phyloP scores from a whole-genome alignment of 192 early-diverging fungal species.

The Backusella australiensis region DNA sequence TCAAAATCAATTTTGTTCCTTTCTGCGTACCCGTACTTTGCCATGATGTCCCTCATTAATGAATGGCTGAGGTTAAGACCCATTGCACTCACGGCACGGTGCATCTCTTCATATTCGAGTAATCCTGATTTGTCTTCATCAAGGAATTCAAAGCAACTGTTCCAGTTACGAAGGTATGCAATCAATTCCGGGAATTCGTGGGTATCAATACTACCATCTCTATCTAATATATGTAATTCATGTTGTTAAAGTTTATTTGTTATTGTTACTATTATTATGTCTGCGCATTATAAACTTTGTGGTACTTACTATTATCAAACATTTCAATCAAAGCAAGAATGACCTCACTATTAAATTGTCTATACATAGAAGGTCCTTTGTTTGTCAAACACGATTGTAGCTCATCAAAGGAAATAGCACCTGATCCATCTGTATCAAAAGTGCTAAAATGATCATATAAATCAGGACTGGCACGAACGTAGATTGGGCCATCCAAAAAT shows the following conservation, averaged over 20 bases:
- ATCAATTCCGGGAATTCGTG: not conserved
- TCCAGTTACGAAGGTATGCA: not conserved
- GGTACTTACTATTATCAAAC: slow-evolving; percentile 16
- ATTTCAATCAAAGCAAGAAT: not conserved
- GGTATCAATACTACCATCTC: not conserved
- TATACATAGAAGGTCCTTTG: not conserved
- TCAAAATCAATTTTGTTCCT: slow-evolving; percentile 5
- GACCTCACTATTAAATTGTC: not conserved
- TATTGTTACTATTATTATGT: not conserved
- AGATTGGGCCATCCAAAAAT: not conserved
- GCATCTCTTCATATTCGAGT: not conserved
- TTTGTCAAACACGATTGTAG: not conserved
- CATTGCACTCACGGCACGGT: not conserved
- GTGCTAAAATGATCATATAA: not conserved
- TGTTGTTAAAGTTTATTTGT: not conserved
- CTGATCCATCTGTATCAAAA: not conserved
- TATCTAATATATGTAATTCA: not conserved
- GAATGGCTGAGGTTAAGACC: not conserved
- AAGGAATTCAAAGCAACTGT: not conserved
- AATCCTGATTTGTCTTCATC: not conserved
- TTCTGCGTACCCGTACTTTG: not conserved
- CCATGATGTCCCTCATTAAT: not conserved
- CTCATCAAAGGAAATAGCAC: slow-evolving; percentile 1
- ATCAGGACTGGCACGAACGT: not conserved
- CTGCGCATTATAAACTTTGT: not conserved